These are phyloP conservation scores for Colletotrichum lentis DNA, from an alignment of 2,329 filamentous ascomycete genomes.

Conservation along the genomic window DNA sequence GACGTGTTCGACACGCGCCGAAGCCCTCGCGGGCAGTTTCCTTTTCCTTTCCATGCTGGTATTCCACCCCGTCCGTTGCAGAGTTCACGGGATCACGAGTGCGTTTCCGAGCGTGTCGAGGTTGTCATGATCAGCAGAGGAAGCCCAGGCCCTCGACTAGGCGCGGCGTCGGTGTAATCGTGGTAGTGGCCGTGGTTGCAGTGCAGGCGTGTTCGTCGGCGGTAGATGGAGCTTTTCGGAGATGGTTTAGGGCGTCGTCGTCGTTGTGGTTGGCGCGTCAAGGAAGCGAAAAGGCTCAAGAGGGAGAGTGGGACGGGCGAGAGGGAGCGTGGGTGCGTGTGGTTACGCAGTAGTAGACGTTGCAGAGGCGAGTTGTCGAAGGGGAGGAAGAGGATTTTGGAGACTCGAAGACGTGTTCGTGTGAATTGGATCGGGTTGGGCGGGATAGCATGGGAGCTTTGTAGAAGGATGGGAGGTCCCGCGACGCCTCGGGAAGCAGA, in stretches of 20 bases:
- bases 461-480: slow-evolving; percentile 15
- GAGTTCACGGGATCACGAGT: slow-evolving; percentile 33
- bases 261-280: background rate
- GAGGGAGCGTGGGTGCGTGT: background rate
- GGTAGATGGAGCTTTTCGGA: slow-evolving; percentile 1
- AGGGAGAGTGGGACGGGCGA: background rate
- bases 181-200: background rate
- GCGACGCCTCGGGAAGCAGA: background rate
- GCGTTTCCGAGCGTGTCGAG: slow-evolving; percentile 30
- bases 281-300: background rate
- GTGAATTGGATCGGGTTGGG: slow-evolving; percentile 33
- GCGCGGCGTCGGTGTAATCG: slow-evolving; percentile 7
- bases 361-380: slow-evolving; percentile 7
- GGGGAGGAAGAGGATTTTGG: slow-evolving; percentile 28
- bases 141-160: slow-evolving; percentile 31
- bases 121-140: slow-evolving; percentile 32
- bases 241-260: background rate
- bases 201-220: background rate
- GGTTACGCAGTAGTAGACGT: slow-evolving; percentile 1
- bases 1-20: slow-evolving; percentile 66
- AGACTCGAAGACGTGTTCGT: slow-evolving; percentile 31
- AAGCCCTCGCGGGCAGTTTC: slow-evolving; percentile 69
- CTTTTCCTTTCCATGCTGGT: slow-evolving; percentile 69
- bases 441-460: slow-evolving; percentile 31
- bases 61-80: slow-evolving; percentile 26